Evolutionary conservation across 1,284 basidiomycete genomes (phyloP).

Genomic region (Kalmanozyma brasiliensis): DNA sequence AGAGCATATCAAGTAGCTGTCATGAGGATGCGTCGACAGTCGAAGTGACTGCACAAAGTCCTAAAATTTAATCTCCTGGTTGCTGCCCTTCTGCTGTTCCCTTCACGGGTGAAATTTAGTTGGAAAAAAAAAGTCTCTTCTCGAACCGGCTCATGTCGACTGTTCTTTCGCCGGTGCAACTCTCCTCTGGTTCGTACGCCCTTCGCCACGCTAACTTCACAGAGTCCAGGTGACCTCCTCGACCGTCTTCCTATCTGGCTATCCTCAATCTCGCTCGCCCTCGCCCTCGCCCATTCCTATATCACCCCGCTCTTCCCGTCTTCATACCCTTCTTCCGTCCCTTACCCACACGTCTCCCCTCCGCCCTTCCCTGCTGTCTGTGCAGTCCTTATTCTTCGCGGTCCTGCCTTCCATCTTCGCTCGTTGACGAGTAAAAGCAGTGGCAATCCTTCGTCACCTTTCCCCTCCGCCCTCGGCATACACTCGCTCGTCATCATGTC

Average conservation of each 20-base stretch:
- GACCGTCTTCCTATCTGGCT: slow-evolving; percentile 6
- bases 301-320: slow-evolving; percentile 17
- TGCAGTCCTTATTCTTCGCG: slow-evolving; percentile 20
- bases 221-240: background rate
- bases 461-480: background rate
- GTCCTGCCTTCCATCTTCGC: slow-evolving; percentile 1
- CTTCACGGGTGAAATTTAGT: background rate
- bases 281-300: slow-evolving; percentile 17
- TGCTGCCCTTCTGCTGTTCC: background rate
- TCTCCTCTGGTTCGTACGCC: slow-evolving; percentile 1
- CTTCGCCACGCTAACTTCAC: background rate
- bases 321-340: background rate
- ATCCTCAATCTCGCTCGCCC: slow-evolving; percentile 1
- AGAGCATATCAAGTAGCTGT: background rate
- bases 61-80: background rate
- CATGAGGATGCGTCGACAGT: too few relatives aligned
- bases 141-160: background rate
- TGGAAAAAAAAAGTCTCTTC: background rate
- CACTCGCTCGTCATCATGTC: slow-evolving; percentile 19
- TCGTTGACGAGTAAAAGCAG: background rate
- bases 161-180: slow-evolving; percentile 2
- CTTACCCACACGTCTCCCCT: slow-evolving; percentile 2
- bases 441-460: background rate
- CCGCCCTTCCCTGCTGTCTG: background rate
- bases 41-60: background rate